Evolutionary conservation across 352 stramenopile species (phyloP).

Genomic region (Aphanomyces stellatus): DNA sequence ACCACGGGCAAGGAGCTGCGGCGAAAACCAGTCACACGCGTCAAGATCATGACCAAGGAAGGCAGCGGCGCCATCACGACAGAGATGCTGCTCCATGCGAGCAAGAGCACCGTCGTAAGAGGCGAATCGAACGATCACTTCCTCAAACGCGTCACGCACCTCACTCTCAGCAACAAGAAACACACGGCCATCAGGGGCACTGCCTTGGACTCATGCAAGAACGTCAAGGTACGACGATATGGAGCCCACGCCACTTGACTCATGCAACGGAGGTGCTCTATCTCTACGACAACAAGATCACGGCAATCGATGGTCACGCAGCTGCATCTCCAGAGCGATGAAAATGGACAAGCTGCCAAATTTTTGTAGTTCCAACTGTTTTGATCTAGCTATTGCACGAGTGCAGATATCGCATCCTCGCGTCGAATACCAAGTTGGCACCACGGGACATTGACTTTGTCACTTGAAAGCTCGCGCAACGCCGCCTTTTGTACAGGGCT

Average conservation of each 20-base stretch:
- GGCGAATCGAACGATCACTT: constrained; percentile 52
- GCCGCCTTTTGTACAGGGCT: too few relatives aligned
- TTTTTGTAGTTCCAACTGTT: too few relatives aligned
- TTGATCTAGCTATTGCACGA: too few relatives aligned
- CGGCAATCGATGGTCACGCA: constrained; percentile 58
- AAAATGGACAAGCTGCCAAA: too few relatives aligned
- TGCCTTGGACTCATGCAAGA: neutral
- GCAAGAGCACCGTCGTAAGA: constrained; percentile 59
- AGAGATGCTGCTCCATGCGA: constrained; percentile 48
- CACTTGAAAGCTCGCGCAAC: too few relatives aligned
- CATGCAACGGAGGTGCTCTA: constrained; percentile 38
- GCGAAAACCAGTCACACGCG: too few relatives aligned
- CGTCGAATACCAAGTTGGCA: too few relatives aligned
- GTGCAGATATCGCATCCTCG: too few relatives aligned
- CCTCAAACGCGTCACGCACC: constrained; percentile 61
- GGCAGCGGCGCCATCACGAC: constrained; percentile 26
- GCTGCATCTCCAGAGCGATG: constrained; percentile 66
- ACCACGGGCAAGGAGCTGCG: neutral
- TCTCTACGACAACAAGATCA: constrained; percentile 68
- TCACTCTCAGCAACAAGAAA: constrained; percentile 51
- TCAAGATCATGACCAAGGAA: too few relatives aligned
- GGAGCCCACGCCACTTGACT: too few relatives aligned
- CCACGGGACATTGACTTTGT: too few relatives aligned
- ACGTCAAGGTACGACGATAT: constrained; percentile 2
- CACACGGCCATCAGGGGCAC: neutral